These are phyloP conservation scores for Elsinoe batatas DNA, from an alignment of 2,329 filamentous ascomycete genomes.

Conservation along the genomic window DNA sequence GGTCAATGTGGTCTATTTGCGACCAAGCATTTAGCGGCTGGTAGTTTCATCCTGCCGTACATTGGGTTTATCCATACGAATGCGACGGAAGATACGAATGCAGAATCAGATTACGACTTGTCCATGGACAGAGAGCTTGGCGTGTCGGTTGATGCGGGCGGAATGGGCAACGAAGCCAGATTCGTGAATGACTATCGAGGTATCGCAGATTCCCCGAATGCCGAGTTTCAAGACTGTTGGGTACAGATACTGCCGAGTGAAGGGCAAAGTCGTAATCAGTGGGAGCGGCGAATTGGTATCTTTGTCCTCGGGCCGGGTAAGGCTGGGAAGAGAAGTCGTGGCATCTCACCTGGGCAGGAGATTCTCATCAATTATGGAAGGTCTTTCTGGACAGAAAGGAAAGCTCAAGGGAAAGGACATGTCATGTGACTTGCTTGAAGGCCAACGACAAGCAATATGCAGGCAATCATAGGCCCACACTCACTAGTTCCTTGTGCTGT, in stretches of 20 bases:
- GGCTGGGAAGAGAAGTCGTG: conserved; percentile 37
- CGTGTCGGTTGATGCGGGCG: conserved; percentile 40
- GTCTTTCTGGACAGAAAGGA: conserved; percentile 34
- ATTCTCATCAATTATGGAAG: conserved; percentile 47
- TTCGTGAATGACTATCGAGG: conserved; percentile 47
- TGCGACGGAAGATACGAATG: conserved; percentile 34
- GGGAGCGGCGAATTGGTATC: conserved; percentile 41
- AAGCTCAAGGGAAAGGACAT: background rate
- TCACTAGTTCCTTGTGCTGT: too few species aligned
- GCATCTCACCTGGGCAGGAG: conserved; percentile 40
- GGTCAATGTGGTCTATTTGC: conserved; percentile 42
- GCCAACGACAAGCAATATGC: background rate
- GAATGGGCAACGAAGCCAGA: conserved; percentile 42
- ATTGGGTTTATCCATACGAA: conserved; percentile 40
- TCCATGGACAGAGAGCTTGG: conserved; percentile 40
- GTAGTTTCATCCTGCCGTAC: conserved; percentile 41
- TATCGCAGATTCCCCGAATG: conserved; percentile 31
- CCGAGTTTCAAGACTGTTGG: conserved; percentile 30
- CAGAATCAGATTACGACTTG: conserved; percentile 41
- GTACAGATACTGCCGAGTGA: conserved; percentile 28
- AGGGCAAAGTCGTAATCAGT: conserved; percentile 26
- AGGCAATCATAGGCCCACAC: background rate
- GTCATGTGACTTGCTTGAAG: background rate
- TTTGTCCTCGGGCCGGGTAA: conserved; percentile 42
- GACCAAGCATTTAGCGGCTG: conserved; percentile 34